phyloP scores from a whole-genome alignment of 2,329 filamentous ascomycete genomes.

The Fusarium sambucinum region DNA sequence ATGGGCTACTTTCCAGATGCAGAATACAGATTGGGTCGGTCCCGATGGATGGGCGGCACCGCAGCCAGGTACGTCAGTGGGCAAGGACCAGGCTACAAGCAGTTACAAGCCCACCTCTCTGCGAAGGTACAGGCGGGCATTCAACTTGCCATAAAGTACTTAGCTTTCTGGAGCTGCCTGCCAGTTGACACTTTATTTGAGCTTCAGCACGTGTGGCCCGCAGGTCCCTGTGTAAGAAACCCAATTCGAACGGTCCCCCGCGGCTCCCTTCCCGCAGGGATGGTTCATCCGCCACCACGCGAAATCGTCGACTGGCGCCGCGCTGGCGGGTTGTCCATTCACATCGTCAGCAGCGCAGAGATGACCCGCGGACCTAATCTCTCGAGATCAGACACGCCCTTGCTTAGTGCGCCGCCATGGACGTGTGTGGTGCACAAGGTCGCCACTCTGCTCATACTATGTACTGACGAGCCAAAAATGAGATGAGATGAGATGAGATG shows the following conservation, averaged over 20 bases:
- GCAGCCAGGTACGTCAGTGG: constrained; percentile 47
- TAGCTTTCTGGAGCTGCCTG: constrained; percentile 3
- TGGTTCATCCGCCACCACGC: constrained; percentile 45
- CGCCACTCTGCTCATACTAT: constrained; percentile 30
- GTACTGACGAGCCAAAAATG: constrained; percentile 31
- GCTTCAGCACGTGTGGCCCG: constrained; percentile 19
- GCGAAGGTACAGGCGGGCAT: background rate
- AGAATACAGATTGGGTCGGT: constrained; percentile 34
- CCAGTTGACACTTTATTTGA: background rate
- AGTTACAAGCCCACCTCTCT: background rate
- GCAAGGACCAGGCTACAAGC: constrained; percentile 32
- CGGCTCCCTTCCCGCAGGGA: constrained; percentile 36
- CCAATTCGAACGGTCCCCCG: constrained; percentile 33
- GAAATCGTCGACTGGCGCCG: constrained; percentile 43
- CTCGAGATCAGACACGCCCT: constrained; percentile 47
- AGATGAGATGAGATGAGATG: constrained; percentile 41
- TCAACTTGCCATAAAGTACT: constrained; percentile 26
- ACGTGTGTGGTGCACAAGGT: constrained; percentile 21
- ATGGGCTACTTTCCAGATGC: constrained; percentile 34
- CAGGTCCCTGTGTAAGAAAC: constrained; percentile 15
- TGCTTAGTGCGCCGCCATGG: constrained; percentile 45
- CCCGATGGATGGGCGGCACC: constrained; percentile 43
- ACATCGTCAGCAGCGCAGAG: constrained; percentile 25
- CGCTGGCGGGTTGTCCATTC: constrained; percentile 42
- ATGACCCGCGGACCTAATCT: constrained; percentile 48